A percentile compares a stretch with the other conserved stretches of the same genome.
Conservation (phyloP, 176 grass and related monocot genomes). For the Dactylis glomerata region DNA sequence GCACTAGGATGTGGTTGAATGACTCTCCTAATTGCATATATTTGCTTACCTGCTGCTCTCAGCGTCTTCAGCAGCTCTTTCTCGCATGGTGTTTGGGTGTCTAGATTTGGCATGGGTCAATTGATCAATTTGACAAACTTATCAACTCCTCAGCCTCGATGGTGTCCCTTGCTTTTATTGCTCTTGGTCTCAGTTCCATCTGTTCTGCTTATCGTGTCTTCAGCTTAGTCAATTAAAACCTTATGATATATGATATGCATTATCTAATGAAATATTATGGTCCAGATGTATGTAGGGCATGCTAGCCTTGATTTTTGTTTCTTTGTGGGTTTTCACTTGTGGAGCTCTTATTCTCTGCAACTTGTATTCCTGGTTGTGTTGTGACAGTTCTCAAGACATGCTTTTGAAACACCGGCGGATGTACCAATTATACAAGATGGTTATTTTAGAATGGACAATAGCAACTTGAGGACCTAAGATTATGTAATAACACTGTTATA, state of each 20-base stretch:
- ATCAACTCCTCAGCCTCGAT: slow-evolving; percentile 60
- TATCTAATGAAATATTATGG: slow-evolving; percentile 25
- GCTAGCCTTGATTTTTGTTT: background rate
- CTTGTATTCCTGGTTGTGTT: background rate
- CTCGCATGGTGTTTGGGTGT: slow-evolving; percentile 70
- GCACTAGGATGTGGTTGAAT: slow-evolving; percentile 8
- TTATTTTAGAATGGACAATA: background rate
- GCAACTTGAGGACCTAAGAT: background rate
- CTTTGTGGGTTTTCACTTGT: background rate
- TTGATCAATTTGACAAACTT: slow-evolving; percentile 63
- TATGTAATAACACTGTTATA: background rate
- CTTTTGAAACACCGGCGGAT: background rate
- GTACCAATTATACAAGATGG: background rate
- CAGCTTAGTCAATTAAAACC: slow-evolving; percentile 37
- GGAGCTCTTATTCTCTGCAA: background rate
- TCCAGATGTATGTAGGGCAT: background rate
- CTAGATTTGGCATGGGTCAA: slow-evolving; percentile 70
- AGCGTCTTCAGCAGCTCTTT: slow-evolving; percentile 69
- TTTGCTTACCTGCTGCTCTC: slow-evolving; percentile 80
- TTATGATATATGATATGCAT: background rate
- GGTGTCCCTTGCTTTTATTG: slow-evolving; percentile 64
- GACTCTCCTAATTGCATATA: slow-evolving; percentile 37
- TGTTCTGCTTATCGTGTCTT: slow-evolving; percentile 63
- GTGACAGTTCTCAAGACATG: background rate
- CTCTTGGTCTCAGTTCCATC: slow-evolving; percentile 57